Evolutionary conservation across 495 filamentous ascomycete genomes (phyloP).

Genomic region (Neurospora sp.): DNA sequence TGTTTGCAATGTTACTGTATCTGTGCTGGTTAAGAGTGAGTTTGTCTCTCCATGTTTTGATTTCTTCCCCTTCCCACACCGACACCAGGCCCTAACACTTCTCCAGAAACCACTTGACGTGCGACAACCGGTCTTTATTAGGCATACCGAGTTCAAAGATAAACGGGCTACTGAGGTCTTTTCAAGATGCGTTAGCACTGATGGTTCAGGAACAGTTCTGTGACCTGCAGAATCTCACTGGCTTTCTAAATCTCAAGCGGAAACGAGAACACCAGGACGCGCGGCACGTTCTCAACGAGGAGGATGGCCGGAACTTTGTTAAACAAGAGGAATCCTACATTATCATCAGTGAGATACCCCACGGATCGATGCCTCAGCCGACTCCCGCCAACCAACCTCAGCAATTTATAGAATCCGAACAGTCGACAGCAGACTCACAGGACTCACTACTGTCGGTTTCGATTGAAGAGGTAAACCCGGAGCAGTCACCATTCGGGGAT

Average conservation of each 20-base stretch:
- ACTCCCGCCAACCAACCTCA: not conserved
- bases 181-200: not conserved
- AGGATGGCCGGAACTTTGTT: not conserved
- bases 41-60: not conserved
- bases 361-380: not conserved
- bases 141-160: not conserved
- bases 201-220: not conserved
- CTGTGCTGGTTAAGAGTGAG: not conserved
- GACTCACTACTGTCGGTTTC: fast-evolving
- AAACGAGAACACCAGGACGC: not conserved
- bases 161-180: not conserved
- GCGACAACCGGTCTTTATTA: not conserved
- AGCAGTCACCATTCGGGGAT: not conserved
- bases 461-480: not conserved
- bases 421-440: not conserved
- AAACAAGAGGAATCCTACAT: not conserved
- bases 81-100: not conserved
- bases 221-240: not conserved
- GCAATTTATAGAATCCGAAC: not conserved
- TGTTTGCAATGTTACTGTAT: not conserved
- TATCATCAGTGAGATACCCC: no score
- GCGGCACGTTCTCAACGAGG: no score
- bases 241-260: not conserved
- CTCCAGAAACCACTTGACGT: not conserved
- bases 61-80: no score